Evolutionary conservation across 2,329 filamentous ascomycete species (phyloP), one percentile per base, ranked within the genome.

Genomic region (Aspergillus bombycis): DNA sequence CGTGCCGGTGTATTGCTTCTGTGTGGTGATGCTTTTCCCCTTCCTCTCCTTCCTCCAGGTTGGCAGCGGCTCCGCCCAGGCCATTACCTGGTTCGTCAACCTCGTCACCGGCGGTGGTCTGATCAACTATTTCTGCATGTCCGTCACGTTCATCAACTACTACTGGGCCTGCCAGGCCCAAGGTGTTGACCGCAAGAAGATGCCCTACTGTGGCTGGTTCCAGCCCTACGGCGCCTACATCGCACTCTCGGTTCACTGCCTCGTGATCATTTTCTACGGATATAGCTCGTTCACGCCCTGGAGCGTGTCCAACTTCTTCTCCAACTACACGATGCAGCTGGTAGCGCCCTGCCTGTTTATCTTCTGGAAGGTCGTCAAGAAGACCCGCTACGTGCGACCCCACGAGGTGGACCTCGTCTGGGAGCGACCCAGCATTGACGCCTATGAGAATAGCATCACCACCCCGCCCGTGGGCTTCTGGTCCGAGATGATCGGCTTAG

Each of bases 91-190:
- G 83, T 78, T 89, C 57, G 79, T 84, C 66, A 84, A 81, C 65
- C 78, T 89, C 10, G 83, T 87, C 72, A 88, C 85, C 9, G 86
- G 83, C 7, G 85, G 83, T 30, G 82, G 83, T 57, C 61, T 75
- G 14, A 88, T 90, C 74, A 86, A 88, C 78, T 90, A 87, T 75
- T 82, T 89, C 64, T 81, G 85, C 72, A 88, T 88, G 78, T 79
- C 78, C 53, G 72, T 84, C 28, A 88, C 85, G n/a, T 88, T 86
- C 74, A 79, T 88, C 63, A 83, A 77, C 71, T 89, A 87, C 79
- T 83, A 86, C 77, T 80, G 81, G 54, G 86, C 86, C 4, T 78
- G 78, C 68, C 79, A 83, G 68, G 83, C 77, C 0, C 84, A 86
- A 67, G 80, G 81, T 1, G 53, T 86, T 50, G 81, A 85, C 73